These are phyloP conservation scores for Mycena galopus DNA, from an alignment of 768 basidiomycete species.

Conservation along the genomic window DNA sequence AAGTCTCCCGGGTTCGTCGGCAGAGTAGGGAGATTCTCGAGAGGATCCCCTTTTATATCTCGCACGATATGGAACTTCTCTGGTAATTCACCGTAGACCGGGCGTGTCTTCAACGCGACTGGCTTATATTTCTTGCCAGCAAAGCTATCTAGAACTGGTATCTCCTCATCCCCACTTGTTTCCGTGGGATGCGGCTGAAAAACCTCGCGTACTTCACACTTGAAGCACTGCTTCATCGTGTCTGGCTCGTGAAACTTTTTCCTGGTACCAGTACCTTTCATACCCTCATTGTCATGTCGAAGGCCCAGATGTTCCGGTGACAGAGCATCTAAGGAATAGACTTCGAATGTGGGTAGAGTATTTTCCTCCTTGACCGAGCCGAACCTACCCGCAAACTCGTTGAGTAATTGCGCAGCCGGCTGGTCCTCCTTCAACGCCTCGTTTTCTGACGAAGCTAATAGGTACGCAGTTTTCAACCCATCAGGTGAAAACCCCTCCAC, in stretches of 20 bases:
- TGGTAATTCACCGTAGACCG: background rate
- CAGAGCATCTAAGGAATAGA: no score
- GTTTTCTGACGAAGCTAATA: background rate
- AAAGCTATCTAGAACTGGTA: background rate
- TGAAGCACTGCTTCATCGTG: no score
- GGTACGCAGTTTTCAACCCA: background rate
- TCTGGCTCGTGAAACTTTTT: no score
- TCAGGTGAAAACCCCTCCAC: background rate
- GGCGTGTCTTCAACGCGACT: background rate
- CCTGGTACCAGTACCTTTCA: no score
- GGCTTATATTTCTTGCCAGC: background rate
- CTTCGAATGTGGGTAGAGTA: background rate
- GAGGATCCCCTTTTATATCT: background rate
- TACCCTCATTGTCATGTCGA: no score
- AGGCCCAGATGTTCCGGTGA: no score
- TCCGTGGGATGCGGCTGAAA: background rate
- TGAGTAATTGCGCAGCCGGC: background rate
- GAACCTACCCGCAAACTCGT: background rate
- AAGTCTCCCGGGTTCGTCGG: background rate
- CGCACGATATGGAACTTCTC: background rate
- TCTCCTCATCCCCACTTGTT: no score
- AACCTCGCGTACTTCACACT: background rate
- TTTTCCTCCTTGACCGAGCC: background rate
- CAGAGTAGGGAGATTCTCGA: background rate
- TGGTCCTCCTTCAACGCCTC: background rate